Evolutionary conservation across 2,329 filamentous ascomycete species (phyloP).

Genomic region (Tolypocladium endophyticum): DNA sequence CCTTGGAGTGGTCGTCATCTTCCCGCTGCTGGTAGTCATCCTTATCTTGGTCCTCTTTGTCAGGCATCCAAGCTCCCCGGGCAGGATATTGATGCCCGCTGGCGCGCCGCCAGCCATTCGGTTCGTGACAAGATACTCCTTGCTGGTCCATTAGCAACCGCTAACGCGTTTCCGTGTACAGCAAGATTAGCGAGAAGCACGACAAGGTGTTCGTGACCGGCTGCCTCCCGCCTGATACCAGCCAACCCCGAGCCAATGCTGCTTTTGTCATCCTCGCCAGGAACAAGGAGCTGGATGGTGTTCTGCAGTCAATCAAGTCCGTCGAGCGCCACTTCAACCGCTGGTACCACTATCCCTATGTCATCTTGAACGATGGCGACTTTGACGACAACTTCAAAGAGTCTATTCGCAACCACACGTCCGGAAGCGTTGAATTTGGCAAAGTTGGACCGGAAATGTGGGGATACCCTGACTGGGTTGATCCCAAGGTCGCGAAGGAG

Average conservation of each 20-base stretch:
- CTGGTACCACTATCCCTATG: slow-evolving; percentile 97
- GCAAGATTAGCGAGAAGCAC: slow-evolving; percentile 93
- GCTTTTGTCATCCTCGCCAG: slow-evolving; percentile 91
- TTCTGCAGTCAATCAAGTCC: slow-evolving; percentile 93
- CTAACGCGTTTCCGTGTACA: slow-evolving; percentile 26
- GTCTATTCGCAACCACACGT: slow-evolving; percentile 82
- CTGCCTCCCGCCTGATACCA: slow-evolving; percentile 72
- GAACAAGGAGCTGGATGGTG: slow-evolving; percentile 93
- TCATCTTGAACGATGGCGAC: slow-evolving; percentile 94
- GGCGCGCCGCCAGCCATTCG: slow-evolving; percentile 83
- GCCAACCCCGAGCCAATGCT: slow-evolving; percentile 76
- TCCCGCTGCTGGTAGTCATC: slow-evolving; percentile 83
- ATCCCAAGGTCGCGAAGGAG: slow-evolving; percentile 86
- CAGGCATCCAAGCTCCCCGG: slow-evolving; percentile 73
- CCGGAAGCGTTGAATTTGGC: slow-evolving; percentile 78
- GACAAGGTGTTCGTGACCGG: slow-evolving; percentile 94
- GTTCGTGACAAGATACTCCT: slow-evolving; percentile 37
- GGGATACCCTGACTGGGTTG: slow-evolving; percentile 95
- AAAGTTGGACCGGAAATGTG: slow-evolving; percentile 86
- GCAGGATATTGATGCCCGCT: slow-evolving; percentile 75
- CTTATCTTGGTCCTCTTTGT: slow-evolving; percentile 85
- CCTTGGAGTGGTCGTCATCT: slow-evolving; percentile 82
- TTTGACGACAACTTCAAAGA: slow-evolving; percentile 94
- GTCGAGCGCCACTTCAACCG: slow-evolving; percentile 98
- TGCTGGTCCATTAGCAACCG: not conserved